A percentile compares a stretch with the other conserved stretches of the same genome.
phyloP scores from a whole-genome alignment of 129 eudicot species.

The Lonicera japonica region DNA sequence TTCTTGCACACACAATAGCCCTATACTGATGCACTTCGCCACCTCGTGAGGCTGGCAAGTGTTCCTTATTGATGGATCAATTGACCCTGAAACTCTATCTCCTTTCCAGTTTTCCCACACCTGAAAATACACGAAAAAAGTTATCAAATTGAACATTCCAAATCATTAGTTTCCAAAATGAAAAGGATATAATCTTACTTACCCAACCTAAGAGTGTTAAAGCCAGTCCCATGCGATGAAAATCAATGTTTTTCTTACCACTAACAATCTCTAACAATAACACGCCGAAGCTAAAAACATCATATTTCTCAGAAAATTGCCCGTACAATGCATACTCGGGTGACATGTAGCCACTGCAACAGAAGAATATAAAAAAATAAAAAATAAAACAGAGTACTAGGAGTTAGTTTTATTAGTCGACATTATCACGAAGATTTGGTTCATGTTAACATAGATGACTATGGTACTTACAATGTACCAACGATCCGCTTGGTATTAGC shows the following conservation, averaged over 20 bases:
- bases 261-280: slow-evolving; percentile 9
- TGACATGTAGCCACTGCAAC: slow-evolving; percentile 9
- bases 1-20: neutral
- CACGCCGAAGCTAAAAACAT: slow-evolving; percentile 2
- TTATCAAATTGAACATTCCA: neutral
- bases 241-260: neutral
- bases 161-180: neutral
- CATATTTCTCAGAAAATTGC: slow-evolving; percentile 3
- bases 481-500: slow-evolving; percentile 4
- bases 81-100: neutral
- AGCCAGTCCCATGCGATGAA: neutral
- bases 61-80: slow-evolving; percentile 3
- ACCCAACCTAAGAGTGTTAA: slow-evolving; percentile 3
- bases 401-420: too few relatives aligned
- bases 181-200: neutral
- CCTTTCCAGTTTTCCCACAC: slow-evolving; percentile 10
- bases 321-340: slow-evolving; percentile 5
- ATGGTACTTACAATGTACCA: neutral
- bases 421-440: too few relatives aligned
- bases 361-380: neutral
- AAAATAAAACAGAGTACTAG: too few relatives aligned
- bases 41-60: neutral
- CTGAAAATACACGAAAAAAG: neutral
- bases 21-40: neutral
- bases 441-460: too few relatives aligned